Evolutionary conservation across 75 land plant species (phyloP), one percentile per base, ranked within the genome.

Genomic region (Gnetum montanum): DNA sequence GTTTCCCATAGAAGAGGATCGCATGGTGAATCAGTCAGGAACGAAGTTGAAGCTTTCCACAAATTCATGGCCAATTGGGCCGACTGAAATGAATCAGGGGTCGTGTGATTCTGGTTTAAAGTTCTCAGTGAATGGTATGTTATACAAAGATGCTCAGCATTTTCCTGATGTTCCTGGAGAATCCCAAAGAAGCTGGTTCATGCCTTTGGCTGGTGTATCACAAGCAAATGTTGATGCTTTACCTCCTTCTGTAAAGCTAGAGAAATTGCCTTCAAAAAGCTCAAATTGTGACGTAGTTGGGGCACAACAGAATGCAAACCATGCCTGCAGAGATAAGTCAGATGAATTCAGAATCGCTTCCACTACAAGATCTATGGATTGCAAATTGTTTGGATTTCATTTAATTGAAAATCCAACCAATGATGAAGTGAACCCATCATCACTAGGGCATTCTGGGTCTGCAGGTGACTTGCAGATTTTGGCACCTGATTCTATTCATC

Each of bases 301-400:
- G 24, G 2, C 55, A 31, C 25, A 31, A 6, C 55, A 53, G 25
- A 34, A 53, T 23, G 25, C 55, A 3, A 53, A 18, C 34, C 55
- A 19, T 31, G 25, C 24, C 11, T 19, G 11, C n/a, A 7, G 55
- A 36, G 55, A 53, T 31, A 53, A 10, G 25, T 4, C 4, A 26
- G 55, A 53, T 31, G 37, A 53, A 19, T 31, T 31, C 19, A 15
- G 36, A 4, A 13, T 53, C 31, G 8, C 12, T 18, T 53, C 55
- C 34, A 36, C 15, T 53, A 34, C 37, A 18, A 11, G 36, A 53
- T 33, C 55, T 12, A 24, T 15, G 34, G 55, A 45, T 19, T 58
- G 34, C 52, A 75, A 48, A 64, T 29, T 79, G 46, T 79, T 79
- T 63, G 82, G 82, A 12, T 54, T 74, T 30, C 30, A 70, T 45